Conservation (phyloP, 371 early-diverging fungal species). For the Mortierella sp. region DNA sequence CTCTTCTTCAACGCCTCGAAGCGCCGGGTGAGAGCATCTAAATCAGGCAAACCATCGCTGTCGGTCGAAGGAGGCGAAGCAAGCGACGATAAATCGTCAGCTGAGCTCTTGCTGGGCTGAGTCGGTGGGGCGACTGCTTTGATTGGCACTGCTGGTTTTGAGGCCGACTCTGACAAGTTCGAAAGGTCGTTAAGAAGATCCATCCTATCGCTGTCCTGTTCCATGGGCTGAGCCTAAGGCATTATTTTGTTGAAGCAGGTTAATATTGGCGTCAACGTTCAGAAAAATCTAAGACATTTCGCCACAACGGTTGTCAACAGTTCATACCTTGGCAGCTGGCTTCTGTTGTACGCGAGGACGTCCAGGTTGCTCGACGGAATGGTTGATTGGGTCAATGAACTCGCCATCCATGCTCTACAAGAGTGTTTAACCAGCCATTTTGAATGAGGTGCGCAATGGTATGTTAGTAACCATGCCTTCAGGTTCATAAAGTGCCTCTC, state of each 20-base stretch:
- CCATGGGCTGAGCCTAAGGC: constrained; percentile 17
- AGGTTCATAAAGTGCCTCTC: background rate
- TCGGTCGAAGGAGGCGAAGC: constrained; percentile 18
- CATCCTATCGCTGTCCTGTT: constrained; percentile 31
- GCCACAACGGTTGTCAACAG: background rate
- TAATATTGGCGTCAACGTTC: background rate
- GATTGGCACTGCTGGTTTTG: constrained; percentile 15
- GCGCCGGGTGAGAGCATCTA: constrained; percentile 80
- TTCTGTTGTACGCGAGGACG: constrained; percentile 29
- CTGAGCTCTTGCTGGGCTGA: constrained; percentile 21
- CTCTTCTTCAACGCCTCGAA: constrained; percentile 80
- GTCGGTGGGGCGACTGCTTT: constrained; percentile 18
- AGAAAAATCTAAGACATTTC: background rate
- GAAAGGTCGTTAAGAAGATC: constrained; percentile 35
- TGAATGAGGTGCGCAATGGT: background rate
- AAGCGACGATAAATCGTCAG: background rate
- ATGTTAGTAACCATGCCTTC: background rate
- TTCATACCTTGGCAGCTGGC: constrained; percentile 21
- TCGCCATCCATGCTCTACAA: constrained; percentile 40
- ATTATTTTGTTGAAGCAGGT: background rate
- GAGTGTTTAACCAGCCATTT: background rate
- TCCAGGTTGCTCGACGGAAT: constrained; percentile 29
- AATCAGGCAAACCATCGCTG: constrained; percentile 66
- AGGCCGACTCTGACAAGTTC: constrained; percentile 10
- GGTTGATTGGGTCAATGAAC: constrained; percentile 45